Conservation (phyloP, 1,284 basidiomycete genomes). For the Porphyrellus sp. region DNA sequence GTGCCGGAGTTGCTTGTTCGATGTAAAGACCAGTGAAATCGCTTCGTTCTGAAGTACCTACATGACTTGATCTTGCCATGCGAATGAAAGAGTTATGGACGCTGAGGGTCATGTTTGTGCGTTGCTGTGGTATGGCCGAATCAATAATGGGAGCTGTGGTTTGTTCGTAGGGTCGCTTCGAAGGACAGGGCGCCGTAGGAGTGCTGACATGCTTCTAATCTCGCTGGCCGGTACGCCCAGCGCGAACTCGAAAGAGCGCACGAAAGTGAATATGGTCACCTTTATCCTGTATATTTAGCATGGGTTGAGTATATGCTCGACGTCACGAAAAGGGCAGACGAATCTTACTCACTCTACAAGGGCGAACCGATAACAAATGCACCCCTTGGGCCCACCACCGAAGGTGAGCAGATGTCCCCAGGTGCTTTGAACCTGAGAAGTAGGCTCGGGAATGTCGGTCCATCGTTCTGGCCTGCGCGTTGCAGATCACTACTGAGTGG, state of each 20-base stretch:
- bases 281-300: slow-evolving; percentile 44
- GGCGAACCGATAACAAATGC: slow-evolving; percentile 71
- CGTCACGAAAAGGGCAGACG: too few species aligned
- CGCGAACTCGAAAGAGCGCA: slow-evolving; percentile 55
- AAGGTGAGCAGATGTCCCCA: slow-evolving; percentile 62
- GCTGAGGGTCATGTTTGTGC: too few species aligned
- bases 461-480: slow-evolving; percentile 53
- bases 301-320: too few species aligned
- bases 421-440: slow-evolving; percentile 50
- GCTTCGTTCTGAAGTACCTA: too few species aligned
- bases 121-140: background rate
- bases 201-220: background rate
- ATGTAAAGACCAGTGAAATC: too few species aligned
- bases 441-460: slow-evolving; percentile 46
- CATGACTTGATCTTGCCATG: too few species aligned
- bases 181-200: background rate
- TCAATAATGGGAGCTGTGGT: background rate
- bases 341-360: slow-evolving; percentile 61
- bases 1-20: too few species aligned
- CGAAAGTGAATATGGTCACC: slow-evolving; percentile 54
- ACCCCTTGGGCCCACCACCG: slow-evolving; percentile 56
- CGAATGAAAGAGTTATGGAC: too few species aligned
- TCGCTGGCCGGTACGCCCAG: slow-evolving; percentile 32
- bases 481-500: background rate
- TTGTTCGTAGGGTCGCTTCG: background rate